These are phyloP conservation scores for Paraglomus brasilianum DNA, from an alignment of 192 early-diverging fungal species.

Conservation along the genomic window DNA sequence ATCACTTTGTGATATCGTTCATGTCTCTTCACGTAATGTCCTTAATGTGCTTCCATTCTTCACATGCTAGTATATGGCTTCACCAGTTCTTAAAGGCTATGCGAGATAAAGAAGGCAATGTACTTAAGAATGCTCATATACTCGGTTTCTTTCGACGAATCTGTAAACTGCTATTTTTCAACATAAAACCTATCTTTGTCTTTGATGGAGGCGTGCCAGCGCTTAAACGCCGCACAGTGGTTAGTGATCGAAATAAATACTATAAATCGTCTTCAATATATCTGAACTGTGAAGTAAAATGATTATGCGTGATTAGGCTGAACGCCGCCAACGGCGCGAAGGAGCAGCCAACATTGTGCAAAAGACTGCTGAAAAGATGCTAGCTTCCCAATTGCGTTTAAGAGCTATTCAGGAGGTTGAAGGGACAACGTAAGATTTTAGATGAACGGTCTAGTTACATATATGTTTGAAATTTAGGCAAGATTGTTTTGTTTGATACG, in stretches of 20 bases:
- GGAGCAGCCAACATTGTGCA: constrained; percentile 55
- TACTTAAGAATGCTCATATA: constrained; percentile 79
- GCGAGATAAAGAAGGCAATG: constrained; percentile 84
- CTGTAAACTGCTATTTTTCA: constrained; percentile 89
- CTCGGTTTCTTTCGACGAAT: constrained; percentile 93
- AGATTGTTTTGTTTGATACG: too few species aligned
- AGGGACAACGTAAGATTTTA: constrained; percentile 37
- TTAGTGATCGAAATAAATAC: constrained; percentile 36
- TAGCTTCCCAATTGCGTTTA: constrained; percentile 76
- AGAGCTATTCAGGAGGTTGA: constrained; percentile 54
- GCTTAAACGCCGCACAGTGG: constrained; percentile 76
- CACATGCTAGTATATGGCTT: constrained; percentile 90
- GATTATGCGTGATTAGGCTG: constrained; percentile 31
- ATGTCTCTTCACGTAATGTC: neutral
- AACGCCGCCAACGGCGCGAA: constrained; percentile 46
- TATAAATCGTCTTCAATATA: neutral
- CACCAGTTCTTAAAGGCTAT: constrained; percentile 96
- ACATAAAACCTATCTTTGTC: constrained; percentile 93
- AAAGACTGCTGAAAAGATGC: constrained; percentile 79
- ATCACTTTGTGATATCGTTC: neutral
- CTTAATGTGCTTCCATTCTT: neutral
- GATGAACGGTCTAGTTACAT: neutral
- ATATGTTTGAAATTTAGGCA: neutral
- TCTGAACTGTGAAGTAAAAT: neutral
- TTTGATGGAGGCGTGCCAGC: constrained; percentile 92